Evolutionary conservation across 768 basidiomycete genomes (phyloP).

Genomic region (Leccinum obscurum): DNA sequence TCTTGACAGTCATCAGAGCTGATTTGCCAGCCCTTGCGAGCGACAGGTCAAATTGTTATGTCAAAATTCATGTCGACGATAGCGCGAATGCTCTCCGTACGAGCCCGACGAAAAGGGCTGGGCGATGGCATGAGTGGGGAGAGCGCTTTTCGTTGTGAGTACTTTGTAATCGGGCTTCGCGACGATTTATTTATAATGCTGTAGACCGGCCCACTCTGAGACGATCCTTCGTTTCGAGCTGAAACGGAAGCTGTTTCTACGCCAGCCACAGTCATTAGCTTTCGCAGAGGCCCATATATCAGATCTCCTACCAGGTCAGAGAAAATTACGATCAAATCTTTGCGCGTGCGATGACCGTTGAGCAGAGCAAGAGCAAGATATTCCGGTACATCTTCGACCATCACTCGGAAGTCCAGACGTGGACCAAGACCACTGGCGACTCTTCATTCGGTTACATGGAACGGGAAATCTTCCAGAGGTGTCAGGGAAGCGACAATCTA

Average conservation of each 20-base stretch:
- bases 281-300: slow-evolving; percentile 14
- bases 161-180: not conserved
- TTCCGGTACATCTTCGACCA: slow-evolving; percentile 20
- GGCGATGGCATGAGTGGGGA: slow-evolving; percentile 20
- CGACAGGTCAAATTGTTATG: slow-evolving; percentile 27
- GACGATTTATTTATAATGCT: not conserved
- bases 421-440: slow-evolving; percentile 12
- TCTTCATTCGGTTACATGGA: slow-evolving; percentile 24
- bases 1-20: slow-evolving; percentile 23
- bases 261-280: slow-evolving; percentile 16
- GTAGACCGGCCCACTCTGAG: slow-evolving; percentile 17
- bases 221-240: slow-evolving; percentile 27
- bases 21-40: slow-evolving; percentile 22
- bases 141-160: slow-evolving; percentile 26
- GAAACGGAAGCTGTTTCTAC: slow-evolving; percentile 15
- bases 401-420: not conserved
- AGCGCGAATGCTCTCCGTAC: slow-evolving; percentile 15
- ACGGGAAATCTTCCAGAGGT: slow-evolving; percentile 2
- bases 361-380: slow-evolving; percentile 17
- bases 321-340: not conserved
- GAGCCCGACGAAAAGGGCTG: slow-evolving; percentile 17
- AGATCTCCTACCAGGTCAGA: slow-evolving; percentile 17
- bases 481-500: not conserved
- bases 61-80: slow-evolving; percentile 22
- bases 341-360: not conserved